phyloP scores from a whole-genome alignment of 1,284 basidiomycete genomes.

The Gymnopus androsaceus region DNA sequence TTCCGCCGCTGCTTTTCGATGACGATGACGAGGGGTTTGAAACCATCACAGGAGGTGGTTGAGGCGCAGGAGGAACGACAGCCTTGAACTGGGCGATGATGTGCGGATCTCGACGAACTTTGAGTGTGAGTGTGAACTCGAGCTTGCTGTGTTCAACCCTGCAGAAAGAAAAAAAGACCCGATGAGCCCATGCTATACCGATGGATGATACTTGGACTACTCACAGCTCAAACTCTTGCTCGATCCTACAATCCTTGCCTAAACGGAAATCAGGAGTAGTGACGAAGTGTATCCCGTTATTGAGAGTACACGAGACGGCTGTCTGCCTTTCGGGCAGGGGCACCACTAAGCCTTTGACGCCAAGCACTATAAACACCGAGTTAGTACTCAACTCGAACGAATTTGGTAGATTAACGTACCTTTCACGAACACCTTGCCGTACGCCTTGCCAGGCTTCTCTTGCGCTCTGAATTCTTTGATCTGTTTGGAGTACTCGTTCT shows the following conservation, averaged over 20 bases:
- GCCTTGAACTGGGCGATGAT: constrained; percentile 75
- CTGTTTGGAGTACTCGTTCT: constrained; percentile 93
- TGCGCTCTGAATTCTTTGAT: constrained; percentile 79
- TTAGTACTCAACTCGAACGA: not conserved
- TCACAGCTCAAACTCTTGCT: constrained; percentile 93
- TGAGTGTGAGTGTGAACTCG: constrained; percentile 86
- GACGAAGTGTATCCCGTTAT: constrained; percentile 97
- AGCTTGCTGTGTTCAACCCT: constrained; percentile 88
- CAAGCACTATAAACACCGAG: constrained; percentile 59
- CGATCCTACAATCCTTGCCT: constrained; percentile 66
- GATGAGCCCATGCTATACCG: not conserved
- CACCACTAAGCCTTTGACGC: constrained; percentile 70
- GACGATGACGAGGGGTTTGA: constrained; percentile 45
- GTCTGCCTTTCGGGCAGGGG: constrained; percentile 79
- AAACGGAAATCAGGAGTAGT: constrained; percentile 83
- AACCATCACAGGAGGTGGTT: constrained; percentile 37
- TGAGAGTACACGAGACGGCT: constrained; percentile 84
- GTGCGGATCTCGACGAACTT: constrained; percentile 81
- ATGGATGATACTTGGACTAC: constrained; percentile 30
- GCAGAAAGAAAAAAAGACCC: constrained; percentile 9
- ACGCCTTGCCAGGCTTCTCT: constrained; percentile 76
- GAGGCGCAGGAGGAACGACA: constrained; percentile 41
- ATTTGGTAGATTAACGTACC: constrained; percentile 45
- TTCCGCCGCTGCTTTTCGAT: constrained; percentile 46
- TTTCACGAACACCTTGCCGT: constrained; percentile 94